Evolutionary conservation across 106 monocot species (phyloP), one percentile per base, ranked within the genome.

Genomic region (Apostasia ramifera): DNA sequence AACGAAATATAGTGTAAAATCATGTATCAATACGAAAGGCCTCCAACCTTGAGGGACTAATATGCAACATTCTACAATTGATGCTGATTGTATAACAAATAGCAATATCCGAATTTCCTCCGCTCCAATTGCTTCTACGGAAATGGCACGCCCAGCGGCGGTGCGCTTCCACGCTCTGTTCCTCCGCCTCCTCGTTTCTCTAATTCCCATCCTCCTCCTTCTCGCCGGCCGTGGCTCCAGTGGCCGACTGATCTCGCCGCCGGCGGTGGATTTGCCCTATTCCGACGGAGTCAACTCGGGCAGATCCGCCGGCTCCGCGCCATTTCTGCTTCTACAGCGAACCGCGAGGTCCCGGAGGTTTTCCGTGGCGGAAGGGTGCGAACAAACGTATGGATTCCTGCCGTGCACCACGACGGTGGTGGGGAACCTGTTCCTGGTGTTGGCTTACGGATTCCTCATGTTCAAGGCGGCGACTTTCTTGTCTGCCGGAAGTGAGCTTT

Each of bases 391-490:
- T 40, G 95, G 95, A 11, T 76, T 97, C 49, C 71, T 97, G 0
- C 95, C 95, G 2, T 97, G 95, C 81, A 92, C 91, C 37, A 72
- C 68, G 39, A 82, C 95, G 63, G 86, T 70, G 44, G 2, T 80
- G 47, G 95, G 95, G 55, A 97, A 92, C 78, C 63, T 92, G 12
- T 89, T 97, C 72, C 84, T 95, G 55, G 55, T 84, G 37, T 5
- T 89, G 38, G 72, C 80, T 5, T 95, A 97, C 59, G 92, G 95
- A 1, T 92, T 78, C 77, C 58, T 95, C 53, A 95, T 95, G 95
- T 95, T 76, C 80, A 76, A 77, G 72, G 88, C 86, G 7, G 92
- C 92, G 0, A 89, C 82, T 0, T 92, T 63, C 63, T 71, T 95
- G 40, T 95, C 95, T 0, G 52, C 83, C 8, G 95, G 92, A 11